Conservation (phyloP, 192 early-diverging fungal genomes). For the Gonapodya prolifera region DNA sequence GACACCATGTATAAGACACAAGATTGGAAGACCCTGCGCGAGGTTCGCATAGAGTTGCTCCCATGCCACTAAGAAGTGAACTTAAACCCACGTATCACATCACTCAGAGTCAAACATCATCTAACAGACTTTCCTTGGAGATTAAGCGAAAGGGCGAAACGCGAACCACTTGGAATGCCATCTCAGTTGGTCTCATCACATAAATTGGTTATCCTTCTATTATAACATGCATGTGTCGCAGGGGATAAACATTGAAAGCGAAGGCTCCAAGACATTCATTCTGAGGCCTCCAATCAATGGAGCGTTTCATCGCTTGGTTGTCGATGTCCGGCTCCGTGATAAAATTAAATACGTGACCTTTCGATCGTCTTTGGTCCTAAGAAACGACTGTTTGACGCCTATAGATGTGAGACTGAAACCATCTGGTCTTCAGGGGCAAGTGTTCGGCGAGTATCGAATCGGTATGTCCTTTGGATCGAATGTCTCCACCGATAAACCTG, state of each 20-base stretch:
- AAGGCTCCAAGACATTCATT: slow-evolving; percentile 66
- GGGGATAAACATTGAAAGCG: slow-evolving; percentile 76
- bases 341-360: slow-evolving; percentile 90
- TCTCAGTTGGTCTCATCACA: neutral
- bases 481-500: neutral
- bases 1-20: slow-evolving; percentile 43
- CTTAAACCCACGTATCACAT: neutral
- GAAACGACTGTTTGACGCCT: slow-evolving; percentile 64
- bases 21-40: slow-evolving; percentile 86
- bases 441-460: neutral
- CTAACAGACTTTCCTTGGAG: neutral
- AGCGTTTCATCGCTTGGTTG: slow-evolving; percentile 69
- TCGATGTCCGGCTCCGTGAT: slow-evolving; percentile 73
- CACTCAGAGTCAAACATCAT: neutral
- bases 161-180: neutral
- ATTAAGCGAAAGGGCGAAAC: neutral
- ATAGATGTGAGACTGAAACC: slow-evolving; percentile 65
- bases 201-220: neutral
- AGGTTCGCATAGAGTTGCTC: slow-evolving; percentile 31
- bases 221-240: slow-evolving; percentile 8
- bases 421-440: neutral
- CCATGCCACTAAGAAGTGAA: no score
- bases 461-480: neutral
- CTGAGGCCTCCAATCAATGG: slow-evolving; percentile 68
- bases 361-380: slow-evolving; percentile 67